Conservation (phyloP, 1,284 basidiomycete species). For the Prillingera fragicola region DNA sequence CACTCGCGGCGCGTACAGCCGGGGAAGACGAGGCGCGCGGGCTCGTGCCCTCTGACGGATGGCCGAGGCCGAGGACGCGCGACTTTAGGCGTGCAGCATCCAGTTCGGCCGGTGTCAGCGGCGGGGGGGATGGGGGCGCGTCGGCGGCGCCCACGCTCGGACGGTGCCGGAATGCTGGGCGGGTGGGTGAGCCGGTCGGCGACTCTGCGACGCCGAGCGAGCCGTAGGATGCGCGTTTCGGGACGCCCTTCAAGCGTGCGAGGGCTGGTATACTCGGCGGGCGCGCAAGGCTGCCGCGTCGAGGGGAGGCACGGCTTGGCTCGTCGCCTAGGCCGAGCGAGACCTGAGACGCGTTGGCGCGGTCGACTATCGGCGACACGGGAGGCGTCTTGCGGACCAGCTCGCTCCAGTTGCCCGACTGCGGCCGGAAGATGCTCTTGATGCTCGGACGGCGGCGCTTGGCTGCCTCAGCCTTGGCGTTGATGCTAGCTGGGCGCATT, state of each 20-base stretch:
- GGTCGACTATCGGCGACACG: slow-evolving; percentile 3
- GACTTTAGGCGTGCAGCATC: slow-evolving; percentile 14
- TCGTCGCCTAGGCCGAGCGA: not conserved
- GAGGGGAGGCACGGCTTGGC: no score
- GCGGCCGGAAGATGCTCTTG: slow-evolving; percentile 35
- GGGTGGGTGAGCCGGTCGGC: slow-evolving; percentile 1
- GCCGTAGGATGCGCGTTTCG: slow-evolving; percentile 3
- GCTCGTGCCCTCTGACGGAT: slow-evolving; percentile 11
- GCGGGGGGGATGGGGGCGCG: not conserved
- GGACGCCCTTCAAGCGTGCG: slow-evolving; percentile 8
- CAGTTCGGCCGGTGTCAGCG: slow-evolving; percentile 3
- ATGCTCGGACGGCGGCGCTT: slow-evolving; percentile 28
- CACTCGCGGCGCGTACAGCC: not conserved
- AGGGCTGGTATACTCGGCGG: slow-evolving; percentile 11
- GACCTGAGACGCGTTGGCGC: not conserved
- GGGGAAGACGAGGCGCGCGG: slow-evolving; percentile 11
- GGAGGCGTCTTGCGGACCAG: slow-evolving; percentile 20
- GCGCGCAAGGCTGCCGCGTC: slow-evolving; percentile 1
- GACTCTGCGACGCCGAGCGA: slow-evolving; percentile 7
- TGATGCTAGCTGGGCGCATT: not conserved
- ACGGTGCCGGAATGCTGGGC: slow-evolving; percentile 1
- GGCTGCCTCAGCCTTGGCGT: not conserved
- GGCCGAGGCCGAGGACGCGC: slow-evolving; percentile 12
- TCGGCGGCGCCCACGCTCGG: not conserved
- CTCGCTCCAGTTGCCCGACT: slow-evolving; percentile 41